A percentile compares a stretch with the other conserved stretches of the same genome.
These are phyloP conservation scores for Plenodomus biglobosus DNA, from an alignment of 2,329 filamentous ascomycete species.

Conservation along the genomic window DNA sequence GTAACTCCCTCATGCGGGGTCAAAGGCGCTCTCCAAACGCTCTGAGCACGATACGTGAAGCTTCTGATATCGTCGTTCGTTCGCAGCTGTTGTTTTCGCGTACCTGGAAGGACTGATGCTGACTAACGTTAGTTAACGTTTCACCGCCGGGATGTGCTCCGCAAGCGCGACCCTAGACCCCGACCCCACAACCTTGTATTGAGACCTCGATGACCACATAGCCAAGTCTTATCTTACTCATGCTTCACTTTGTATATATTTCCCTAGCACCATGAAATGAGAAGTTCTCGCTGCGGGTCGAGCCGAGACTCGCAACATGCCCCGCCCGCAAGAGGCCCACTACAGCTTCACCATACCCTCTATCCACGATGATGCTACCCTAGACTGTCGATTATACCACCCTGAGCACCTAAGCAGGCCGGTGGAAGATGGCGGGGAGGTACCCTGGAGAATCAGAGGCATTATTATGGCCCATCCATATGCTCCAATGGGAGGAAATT, in stretches of 20 bases:
- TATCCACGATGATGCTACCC: slow-evolving; percentile 71
- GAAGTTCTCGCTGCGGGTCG: slow-evolving; percentile 19
- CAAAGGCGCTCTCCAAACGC: not conserved
- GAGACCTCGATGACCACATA: not conserved
- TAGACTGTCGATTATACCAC: slow-evolving; percentile 85
- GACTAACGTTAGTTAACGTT: not conserved
- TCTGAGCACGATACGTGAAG: not conserved
- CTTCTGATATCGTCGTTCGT: not conserved
- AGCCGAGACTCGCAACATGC: slow-evolving; percentile 28
- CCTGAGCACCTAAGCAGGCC: slow-evolving; percentile 28
- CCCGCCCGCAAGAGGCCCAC: slow-evolving; percentile 33
- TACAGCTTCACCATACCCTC: slow-evolving; percentile 78
- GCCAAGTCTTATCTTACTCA: not conserved
- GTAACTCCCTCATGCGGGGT: not conserved
- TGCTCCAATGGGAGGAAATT: slow-evolving; percentile 80
- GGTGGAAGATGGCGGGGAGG: not conserved
- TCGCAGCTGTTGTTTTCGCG: not conserved
- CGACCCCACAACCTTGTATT: not conserved
- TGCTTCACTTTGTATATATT: not conserved
- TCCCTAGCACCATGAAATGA: slow-evolving; percentile 25
- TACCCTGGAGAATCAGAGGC: slow-evolving; percentile 48
- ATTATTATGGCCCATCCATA: slow-evolving; percentile 88
- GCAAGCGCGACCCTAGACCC: not conserved
- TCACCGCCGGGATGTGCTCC: not conserved
- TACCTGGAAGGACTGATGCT: not conserved